Evolutionary conservation across 352 stramenopile genomes (phyloP).

Genomic region (Phytopythium vexans): DNA sequence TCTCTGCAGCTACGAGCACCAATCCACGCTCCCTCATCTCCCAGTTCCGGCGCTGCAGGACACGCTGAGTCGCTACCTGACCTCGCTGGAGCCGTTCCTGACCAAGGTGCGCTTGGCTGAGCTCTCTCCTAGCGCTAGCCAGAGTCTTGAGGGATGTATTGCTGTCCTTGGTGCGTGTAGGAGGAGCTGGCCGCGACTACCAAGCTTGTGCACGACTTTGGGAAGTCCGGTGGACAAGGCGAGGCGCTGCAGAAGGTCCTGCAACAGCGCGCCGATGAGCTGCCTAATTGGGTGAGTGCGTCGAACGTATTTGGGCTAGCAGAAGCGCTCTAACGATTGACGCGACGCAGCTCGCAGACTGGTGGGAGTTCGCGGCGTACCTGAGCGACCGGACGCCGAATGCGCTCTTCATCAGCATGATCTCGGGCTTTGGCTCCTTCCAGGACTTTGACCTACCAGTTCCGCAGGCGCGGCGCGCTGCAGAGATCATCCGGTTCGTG

Average conservation of each 20-base stretch:
- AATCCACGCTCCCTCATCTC: constrained; percentile 67
- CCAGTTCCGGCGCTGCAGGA: constrained; percentile 84
- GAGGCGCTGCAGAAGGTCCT: constrained; percentile 49
- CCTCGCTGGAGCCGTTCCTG: constrained; percentile 60
- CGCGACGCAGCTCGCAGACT: constrained; percentile 66
- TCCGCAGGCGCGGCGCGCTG: constrained; percentile 48
- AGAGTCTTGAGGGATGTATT: constrained; percentile 30
- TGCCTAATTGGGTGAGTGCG: constrained; percentile 52
- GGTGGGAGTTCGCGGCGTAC: constrained; percentile 92
- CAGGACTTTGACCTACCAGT: constrained; percentile 79
- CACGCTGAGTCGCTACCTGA: constrained; percentile 82
- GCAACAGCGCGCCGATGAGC: constrained; percentile 33
- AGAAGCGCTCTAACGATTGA: neutral
- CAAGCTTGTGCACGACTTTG: constrained; percentile 44
- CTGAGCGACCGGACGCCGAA: constrained; percentile 76
- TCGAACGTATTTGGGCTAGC: neutral
- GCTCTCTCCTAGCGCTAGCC: constrained; percentile 19
- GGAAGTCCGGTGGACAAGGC: constrained; percentile 37
- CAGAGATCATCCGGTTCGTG: constrained; percentile 47
- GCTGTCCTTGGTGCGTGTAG: constrained; percentile 40
- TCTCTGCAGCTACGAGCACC: constrained; percentile 25
- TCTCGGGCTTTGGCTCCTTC: constrained; percentile 94
- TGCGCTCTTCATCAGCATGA: constrained; percentile 92
- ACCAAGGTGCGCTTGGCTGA: constrained; percentile 21
- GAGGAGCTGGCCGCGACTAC: constrained; percentile 37